Percentiles rank a stretch among this genome's conserved stretches.
These are phyloP conservation scores for Candida dubliniensis DNA, from an alignment of 1,139 yeast genomes.

Conservation along the genomic window DNA sequence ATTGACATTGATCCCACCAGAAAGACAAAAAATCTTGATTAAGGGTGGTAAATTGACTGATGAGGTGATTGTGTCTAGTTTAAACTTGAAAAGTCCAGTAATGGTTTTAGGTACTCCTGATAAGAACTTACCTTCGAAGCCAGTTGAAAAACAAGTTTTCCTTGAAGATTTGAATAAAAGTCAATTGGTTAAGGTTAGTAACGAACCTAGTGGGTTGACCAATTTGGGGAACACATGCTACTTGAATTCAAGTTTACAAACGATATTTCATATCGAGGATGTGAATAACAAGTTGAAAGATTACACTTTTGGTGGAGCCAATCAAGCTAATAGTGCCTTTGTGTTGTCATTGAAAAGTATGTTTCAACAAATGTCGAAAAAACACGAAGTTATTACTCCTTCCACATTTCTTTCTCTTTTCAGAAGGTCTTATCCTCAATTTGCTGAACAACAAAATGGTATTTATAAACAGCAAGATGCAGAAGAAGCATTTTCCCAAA, in stretches of 20 bases:
- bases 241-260: slow-evolving; percentile 85
- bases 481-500: slow-evolving; percentile 89
- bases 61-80: slow-evolving; percentile 44
- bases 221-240: slow-evolving; percentile 96
- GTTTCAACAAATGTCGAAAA: slow-evolving; percentile 49
- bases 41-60: slow-evolving; percentile 87
- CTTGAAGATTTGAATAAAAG: slow-evolving; percentile 65
- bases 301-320: slow-evolving; percentile 9
- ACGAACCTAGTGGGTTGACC: slow-evolving; percentile 76
- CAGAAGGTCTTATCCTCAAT: slow-evolving; percentile 78
- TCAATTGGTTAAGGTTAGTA: slow-evolving; percentile 37
- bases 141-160: slow-evolving; percentile 56
- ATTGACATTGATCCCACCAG: slow-evolving; percentile 77
- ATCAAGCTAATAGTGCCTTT: slow-evolving; percentile 15
- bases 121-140: slow-evolving; percentile 59
- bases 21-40: slow-evolving; percentile 84
- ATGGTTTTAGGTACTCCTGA: slow-evolving; percentile 95
- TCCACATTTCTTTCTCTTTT: slow-evolving; percentile 61
- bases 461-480: slow-evolving; percentile 94
- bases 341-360: slow-evolving; percentile 37
- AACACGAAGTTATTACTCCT: slow-evolving; percentile 55
- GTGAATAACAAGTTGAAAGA: slow-evolving; percentile 36
- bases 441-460: slow-evolving; percentile 78
- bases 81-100: slow-evolving; percentile 66
- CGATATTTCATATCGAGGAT: slow-evolving; percentile 68